These are phyloP conservation scores for Strobilomyces dryophilus DNA, from an alignment of 768 basidiomycete species.

Conservation along the genomic window DNA sequence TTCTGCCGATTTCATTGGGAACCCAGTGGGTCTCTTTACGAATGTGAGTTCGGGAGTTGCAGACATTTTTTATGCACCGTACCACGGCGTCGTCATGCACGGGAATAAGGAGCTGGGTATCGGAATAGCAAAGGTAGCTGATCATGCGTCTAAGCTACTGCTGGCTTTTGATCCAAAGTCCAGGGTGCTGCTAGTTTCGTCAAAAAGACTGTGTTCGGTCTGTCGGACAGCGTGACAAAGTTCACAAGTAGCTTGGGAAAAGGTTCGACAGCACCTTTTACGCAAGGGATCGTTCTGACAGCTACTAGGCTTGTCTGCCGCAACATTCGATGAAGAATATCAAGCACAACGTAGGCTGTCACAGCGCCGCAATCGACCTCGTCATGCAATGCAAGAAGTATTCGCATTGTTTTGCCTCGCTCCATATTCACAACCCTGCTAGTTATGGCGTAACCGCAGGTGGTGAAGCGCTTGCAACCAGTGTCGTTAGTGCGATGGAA, in stretches of 20 bases:
- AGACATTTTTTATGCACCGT: slow-evolving; percentile 98
- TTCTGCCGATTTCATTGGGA: slow-evolving; percentile 96
- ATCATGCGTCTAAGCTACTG: neutral
- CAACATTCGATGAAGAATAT: slow-evolving; percentile 95
- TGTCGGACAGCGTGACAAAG: slow-evolving; percentile 96
- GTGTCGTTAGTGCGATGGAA: slow-evolving; percentile 93
- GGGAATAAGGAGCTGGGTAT: slow-evolving; percentile 93
- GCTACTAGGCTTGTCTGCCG: slow-evolving; percentile 80
- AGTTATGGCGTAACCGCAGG: slow-evolving; percentile 97
- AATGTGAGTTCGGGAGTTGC: slow-evolving; percentile 97
- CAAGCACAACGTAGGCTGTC: slow-evolving; percentile 85
- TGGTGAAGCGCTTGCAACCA: slow-evolving; percentile 89
- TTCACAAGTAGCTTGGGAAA: slow-evolving; percentile 97
- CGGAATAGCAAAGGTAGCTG: slow-evolving; percentile 82
- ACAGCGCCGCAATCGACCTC: slow-evolving; percentile 89
- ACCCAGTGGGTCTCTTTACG: slow-evolving; percentile 95
- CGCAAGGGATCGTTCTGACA: neutral
- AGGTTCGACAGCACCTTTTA: slow-evolving; percentile 41
- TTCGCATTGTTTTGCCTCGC: neutral
- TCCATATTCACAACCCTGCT: neutral
- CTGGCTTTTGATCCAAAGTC: slow-evolving; percentile 10
- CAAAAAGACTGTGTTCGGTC: slow-evolving; percentile 97
- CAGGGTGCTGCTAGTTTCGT: slow-evolving; percentile 97
- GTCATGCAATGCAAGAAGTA: slow-evolving; percentile 80
- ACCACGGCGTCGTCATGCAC: slow-evolving; percentile 93